phyloP scores from a whole-genome alignment of 1,284 basidiomycete genomes.

The Trametes sp. region DNA sequence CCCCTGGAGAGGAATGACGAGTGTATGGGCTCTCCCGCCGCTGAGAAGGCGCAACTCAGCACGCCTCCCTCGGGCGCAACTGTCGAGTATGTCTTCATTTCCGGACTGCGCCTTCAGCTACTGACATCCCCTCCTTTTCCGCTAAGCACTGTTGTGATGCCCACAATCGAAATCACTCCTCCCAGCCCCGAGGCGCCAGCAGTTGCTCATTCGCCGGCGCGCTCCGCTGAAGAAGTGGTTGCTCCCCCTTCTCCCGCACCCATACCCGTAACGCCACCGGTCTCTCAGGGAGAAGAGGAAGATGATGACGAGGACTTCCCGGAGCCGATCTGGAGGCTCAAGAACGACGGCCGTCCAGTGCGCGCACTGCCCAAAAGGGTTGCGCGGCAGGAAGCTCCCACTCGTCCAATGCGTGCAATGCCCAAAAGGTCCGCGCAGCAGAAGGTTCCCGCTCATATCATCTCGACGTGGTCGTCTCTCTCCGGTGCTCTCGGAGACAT shows the following conservation, averaged over 20 bases:
- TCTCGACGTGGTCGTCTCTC: not conserved
- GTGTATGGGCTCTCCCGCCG: not conserved
- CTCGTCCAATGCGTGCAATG: not conserved
- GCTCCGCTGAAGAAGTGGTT: no score
- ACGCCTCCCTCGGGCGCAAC: not conserved
- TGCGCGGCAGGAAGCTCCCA: not conserved
- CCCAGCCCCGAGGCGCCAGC: not conserved
- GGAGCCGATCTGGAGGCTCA: no score
- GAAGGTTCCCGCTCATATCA: not conserved
- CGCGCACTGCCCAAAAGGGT: conserved; percentile 1
- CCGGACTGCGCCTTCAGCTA: not conserved
- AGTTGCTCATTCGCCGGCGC: not conserved
- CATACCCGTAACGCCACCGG: no score
- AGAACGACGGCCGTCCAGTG: not conserved
- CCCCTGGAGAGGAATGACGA: not conserved
- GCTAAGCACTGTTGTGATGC: not conserved
- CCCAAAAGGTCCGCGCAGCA: not conserved
- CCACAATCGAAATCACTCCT: not conserved
- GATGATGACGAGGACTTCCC: no score
- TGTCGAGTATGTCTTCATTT: not conserved
- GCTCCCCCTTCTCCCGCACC: no score
- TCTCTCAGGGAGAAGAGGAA: no score
- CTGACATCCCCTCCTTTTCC: not conserved
- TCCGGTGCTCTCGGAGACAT: not conserved
- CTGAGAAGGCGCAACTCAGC: not conserved